Base-by-base conservation (phyloP, 176 grass and related monocot species). In the Cenchrus americanus region DNA sequence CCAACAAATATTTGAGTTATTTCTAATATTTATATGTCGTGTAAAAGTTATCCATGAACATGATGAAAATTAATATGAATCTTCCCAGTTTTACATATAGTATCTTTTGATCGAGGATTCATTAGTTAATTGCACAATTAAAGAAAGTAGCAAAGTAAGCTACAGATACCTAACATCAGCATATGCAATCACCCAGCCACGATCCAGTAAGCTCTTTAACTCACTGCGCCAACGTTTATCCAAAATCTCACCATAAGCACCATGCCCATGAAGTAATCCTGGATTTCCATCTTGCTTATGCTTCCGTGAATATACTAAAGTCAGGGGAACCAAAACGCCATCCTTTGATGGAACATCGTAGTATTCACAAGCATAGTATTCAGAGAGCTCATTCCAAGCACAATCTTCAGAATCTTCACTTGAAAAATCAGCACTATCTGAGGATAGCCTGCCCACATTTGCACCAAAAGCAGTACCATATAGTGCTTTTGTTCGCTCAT, bases 171-270 rank as follows among this genome's bases (percentile, higher is more conserved):
- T 95, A 64, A 95, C 96, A 93, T 98, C 96, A 48, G 96, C 93
- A 88, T 87, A 98, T 77, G 96, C 93, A 82, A 98, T 90, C 86
- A 93, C 80, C 93, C 96, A 98, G 76, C 96, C 96, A 14, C 93
- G 89, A 74, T 95, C 91, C 10, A 98, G 85, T 73, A 95, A 86
- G 82, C 89, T 98, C 89, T 98, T 98, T 68, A 98, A 82, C 80
- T 98, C 96, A 78, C 89, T 95, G 55, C 80, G 80, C 96, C 96
- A 98, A 62, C 92, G 91, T 61, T 89, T 91, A 80, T 98, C 93
- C 64, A 95, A 66, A 88, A 95, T 66, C 80, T 98, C 93, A 80
- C 96, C 96, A 88, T 98, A 98, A 66, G 96, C 93, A 83, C 96
- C 96, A 82, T 98, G 93, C 5, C 96, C 96, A 77, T 94, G 96